Percentiles rank a stretch among this genome's conserved stretches.
Evolutionary conservation across 2,329 filamentous ascomycete species (phyloP).

Genomic region (Phialophora verrucosa): DNA sequence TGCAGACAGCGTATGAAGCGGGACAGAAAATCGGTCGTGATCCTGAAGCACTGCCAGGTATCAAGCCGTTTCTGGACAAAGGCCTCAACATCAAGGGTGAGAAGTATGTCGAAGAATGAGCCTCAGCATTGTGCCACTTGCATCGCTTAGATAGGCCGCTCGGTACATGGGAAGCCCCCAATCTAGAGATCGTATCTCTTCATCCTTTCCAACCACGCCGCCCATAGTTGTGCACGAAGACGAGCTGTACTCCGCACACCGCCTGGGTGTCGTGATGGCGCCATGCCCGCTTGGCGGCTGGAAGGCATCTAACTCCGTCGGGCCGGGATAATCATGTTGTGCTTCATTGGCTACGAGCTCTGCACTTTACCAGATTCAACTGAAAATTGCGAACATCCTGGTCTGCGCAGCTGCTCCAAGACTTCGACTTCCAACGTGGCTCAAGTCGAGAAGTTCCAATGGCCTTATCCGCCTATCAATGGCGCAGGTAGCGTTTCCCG

Average conservation of each 20-base stretch:
- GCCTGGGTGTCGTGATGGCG: not conserved
- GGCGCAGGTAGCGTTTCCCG: conserved; percentile 2
- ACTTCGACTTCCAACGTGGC: conserved; percentile 4
- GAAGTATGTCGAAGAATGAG: conserved; percentile 3
- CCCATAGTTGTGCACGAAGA: not conserved
- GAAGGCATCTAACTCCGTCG: not conserved
- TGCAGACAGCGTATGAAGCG: conserved; percentile 18
- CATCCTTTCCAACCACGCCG: not conserved
- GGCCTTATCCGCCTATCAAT: conserved; percentile 12
- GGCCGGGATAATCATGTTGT: conserved; percentile 6
- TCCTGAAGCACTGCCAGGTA: conserved; percentile 17
- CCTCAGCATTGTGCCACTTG: not conserved
- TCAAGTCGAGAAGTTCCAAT: conserved; percentile 3
- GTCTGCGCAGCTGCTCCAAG: not conserved
- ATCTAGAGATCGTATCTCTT: not conserved
- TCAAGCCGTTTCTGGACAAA: conserved; percentile 18
- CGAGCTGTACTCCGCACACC: not conserved
- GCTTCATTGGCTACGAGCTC: conserved; percentile 6
- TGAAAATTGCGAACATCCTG: conserved; percentile 23
- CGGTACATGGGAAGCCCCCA: too few relatives aligned
- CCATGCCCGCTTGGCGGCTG: not conserved
- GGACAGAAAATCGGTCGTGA: conserved; percentile 18
- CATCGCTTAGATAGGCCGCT: not conserved
- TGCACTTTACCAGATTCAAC: conserved; percentile 16
- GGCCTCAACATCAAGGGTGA: conserved; percentile 20